Evolutionary conservation across 768 basidiomycete genomes (phyloP).

Genomic region (Auricularia auricula-judae): DNA sequence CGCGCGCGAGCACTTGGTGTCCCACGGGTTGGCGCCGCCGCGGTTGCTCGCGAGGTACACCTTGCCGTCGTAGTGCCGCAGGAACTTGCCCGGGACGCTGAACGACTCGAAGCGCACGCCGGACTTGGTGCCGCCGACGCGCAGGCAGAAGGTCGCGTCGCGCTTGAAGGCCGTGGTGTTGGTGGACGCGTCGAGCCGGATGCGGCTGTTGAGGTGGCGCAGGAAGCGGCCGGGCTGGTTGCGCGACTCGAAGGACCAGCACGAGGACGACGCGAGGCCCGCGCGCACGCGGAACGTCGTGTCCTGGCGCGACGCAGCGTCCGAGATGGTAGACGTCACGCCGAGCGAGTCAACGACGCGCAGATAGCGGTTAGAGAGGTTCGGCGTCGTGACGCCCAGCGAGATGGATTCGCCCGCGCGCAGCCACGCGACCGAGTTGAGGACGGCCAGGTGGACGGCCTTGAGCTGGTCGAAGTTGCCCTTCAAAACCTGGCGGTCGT

Average conservation of each 20-base stretch:
- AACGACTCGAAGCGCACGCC: not conserved
- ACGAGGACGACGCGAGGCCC: not conserved
- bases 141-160: not conserved
- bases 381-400: not conserved
- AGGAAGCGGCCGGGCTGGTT: not conserved
- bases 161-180: not conserved
- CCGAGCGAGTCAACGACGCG: not conserved
- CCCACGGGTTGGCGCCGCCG: not conserved
- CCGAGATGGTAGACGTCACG: not conserved
- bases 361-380: not conserved
- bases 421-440: not conserved
- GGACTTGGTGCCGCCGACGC: not conserved
- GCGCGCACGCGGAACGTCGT: not conserved
- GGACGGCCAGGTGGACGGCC: not conserved
- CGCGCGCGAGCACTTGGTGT: not conserved
- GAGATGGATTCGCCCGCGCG: not conserved
- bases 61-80: not conserved
- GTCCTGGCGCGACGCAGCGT: not conserved
- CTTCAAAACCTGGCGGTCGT: conserved; percentile 1
- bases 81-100: not conserved
- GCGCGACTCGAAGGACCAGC: not conserved
- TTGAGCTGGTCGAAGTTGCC: conserved; percentile 1
- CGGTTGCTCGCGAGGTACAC: not conserved
- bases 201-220: not conserved
- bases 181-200: not conserved